Evolutionary conservation across 352 stramenopile genomes (phyloP).

Genomic region (Globisporangium mamillatum): DNA sequence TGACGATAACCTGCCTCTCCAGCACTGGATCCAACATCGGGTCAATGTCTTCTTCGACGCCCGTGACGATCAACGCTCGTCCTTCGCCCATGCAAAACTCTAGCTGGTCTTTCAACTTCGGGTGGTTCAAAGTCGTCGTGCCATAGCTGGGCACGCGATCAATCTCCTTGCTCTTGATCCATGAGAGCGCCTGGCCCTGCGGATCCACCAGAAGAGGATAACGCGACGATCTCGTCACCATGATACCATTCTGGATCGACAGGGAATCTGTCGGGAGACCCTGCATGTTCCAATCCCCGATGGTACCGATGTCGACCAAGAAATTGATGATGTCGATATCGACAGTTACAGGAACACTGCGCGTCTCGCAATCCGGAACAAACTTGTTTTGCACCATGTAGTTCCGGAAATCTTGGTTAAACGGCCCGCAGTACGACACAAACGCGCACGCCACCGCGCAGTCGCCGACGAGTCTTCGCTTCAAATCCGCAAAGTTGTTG

Average conservation of each 20-base stretch:
- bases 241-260: slow-evolving; percentile 98
- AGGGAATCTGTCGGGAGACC: slow-evolving; percentile 95
- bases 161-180: slow-evolving; percentile 96
- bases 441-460: slow-evolving; percentile 97
- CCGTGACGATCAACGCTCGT: slow-evolving; percentile 91
- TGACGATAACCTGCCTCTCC: slow-evolving; percentile 96
- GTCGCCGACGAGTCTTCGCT: slow-evolving; percentile 95
- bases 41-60: slow-evolving; percentile 98
- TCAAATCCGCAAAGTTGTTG: slow-evolving; percentile 97
- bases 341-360: slow-evolving; percentile 91
- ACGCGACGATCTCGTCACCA: slow-evolving; percentile 95
- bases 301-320: slow-evolving; percentile 96
- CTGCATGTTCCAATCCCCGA: slow-evolving; percentile 98
- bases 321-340: slow-evolving; percentile 97
- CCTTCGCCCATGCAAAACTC: slow-evolving; percentile 98
- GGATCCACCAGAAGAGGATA: slow-evolving; percentile 97
- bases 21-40: slow-evolving; percentile 98
- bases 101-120: slow-evolving; percentile 97
- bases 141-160: slow-evolving; percentile 94
- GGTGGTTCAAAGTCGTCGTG: slow-evolving; percentile 94
- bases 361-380: slow-evolving; percentile 89
- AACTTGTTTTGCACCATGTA: slow-evolving; percentile 98
- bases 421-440: slow-evolving; percentile 97
- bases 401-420: slow-evolving; percentile 97
- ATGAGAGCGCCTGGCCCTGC: slow-evolving; percentile 96